A percentile compares a stretch with the other conserved stretches of the same genome.
Evolutionary conservation across 1,139 yeast genomes (phyloP).

Genomic region (Hemisphaericaspora xylofermentans): DNA sequence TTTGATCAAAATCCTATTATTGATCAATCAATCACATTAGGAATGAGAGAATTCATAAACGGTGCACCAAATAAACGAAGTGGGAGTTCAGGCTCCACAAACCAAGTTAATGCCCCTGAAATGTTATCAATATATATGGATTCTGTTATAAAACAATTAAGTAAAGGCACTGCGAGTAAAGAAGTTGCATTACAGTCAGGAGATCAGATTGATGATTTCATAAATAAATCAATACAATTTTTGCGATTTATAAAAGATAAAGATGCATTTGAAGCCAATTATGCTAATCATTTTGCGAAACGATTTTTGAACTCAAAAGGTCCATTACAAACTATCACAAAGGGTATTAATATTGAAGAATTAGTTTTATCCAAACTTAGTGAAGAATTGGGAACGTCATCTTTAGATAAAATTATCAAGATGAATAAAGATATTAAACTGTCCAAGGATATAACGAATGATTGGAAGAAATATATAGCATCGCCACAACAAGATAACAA

Average conservation of each 20-base stretch:
- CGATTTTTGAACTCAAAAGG: constrained; percentile 61
- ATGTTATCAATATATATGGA: constrained; percentile 75
- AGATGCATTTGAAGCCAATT: constrained; percentile 83
- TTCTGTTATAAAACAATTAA: constrained; percentile 60
- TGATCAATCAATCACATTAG: constrained; percentile 56
- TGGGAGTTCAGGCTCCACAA: constrained; percentile 20
- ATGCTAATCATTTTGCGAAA: constrained; percentile 87
- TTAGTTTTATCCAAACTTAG: constrained; percentile 67
- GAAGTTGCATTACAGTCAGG: constrained; percentile 37
- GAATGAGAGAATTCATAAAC: constrained; percentile 66
- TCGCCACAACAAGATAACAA: constrained; percentile 22
- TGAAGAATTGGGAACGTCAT: constrained; percentile 78
- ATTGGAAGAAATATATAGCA: constrained; percentile 41
- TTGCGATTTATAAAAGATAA: constrained; percentile 76
- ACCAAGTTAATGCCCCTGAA: constrained; percentile 62
- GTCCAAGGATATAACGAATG: constrained; percentile 59
- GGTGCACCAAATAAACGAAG: constrained; percentile 15
- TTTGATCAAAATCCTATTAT: constrained; percentile 51
- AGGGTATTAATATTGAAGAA: constrained; percentile 66
- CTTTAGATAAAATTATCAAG: constrained; percentile 77
- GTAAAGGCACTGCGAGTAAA: constrained; percentile 32
- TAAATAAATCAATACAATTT: constrained; percentile 58
- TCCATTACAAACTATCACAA: constrained; percentile 16
- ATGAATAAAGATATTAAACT: constrained; percentile 84
- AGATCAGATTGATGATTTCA: constrained; percentile 53